phyloP scores from a whole-genome alignment of 306 rosid species.

The Begonia peltatifolia region DNA sequence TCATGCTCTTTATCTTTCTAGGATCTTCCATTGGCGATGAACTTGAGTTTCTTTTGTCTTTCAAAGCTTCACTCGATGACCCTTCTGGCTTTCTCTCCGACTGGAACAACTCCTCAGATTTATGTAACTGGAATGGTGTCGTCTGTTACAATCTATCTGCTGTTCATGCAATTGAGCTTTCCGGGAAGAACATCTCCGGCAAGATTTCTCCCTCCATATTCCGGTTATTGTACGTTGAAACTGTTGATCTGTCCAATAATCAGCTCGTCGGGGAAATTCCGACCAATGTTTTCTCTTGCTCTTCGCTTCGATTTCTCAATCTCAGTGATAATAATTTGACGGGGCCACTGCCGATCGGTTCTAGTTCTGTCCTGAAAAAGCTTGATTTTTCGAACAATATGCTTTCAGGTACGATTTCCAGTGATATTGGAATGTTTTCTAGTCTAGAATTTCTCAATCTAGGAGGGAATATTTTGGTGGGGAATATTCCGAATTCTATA shows the following conservation, averaged over 20 bases:
- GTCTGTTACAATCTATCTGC: constrained; percentile 33
- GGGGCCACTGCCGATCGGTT: constrained; percentile 40
- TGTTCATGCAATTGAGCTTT: constrained; percentile 31
- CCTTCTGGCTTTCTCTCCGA: constrained; percentile 48
- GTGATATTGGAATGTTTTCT: constrained; percentile 35
- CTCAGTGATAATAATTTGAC: constrained; percentile 81
- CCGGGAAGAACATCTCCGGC: constrained; percentile 59
- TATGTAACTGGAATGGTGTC: constrained; percentile 63
- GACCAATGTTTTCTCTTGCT: constrained; percentile 4
- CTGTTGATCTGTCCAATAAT: constrained; percentile 70
- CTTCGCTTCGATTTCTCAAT: constrained; percentile 43
- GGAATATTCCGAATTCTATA: constrained; percentile 52
- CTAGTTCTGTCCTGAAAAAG: constrained; percentile 26
- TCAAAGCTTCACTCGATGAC: constrained; percentile 57
- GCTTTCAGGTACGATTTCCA: constrained; percentile 56
- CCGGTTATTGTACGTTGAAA: constrained; percentile 24
- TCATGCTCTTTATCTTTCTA: constrained; percentile 21
- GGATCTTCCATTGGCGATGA: constrained; percentile 30
- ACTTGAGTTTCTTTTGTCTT: constrained; percentile 45
- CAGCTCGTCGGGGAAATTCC: constrained; percentile 36
- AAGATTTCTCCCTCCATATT: constrained; percentile 31
- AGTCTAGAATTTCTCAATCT: constrained; percentile 53
- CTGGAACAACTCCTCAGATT: constrained; percentile 31
- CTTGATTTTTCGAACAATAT: constrained; percentile 86
- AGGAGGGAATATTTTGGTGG: constrained; percentile 64